These are phyloP conservation scores for Phytophthora capsici DNA, from an alignment of 352 stramenopile genomes.

Conservation along the genomic window DNA sequence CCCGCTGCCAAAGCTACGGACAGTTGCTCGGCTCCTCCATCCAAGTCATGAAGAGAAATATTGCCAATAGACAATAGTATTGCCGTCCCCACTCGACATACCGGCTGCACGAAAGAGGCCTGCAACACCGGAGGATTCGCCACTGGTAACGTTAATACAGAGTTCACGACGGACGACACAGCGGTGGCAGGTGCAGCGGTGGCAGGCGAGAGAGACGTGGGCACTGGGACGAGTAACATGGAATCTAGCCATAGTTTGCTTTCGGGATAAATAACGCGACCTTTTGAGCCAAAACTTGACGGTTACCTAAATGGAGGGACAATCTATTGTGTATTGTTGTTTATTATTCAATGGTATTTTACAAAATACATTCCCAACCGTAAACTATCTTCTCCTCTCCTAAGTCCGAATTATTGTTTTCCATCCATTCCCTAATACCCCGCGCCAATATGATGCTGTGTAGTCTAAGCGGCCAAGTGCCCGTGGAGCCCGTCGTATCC, in stretches of 20 bases:
- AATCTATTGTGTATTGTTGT: too few relatives aligned
- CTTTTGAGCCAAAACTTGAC: too few relatives aligned
- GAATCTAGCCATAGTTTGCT: too few relatives aligned
- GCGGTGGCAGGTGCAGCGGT: too few relatives aligned
- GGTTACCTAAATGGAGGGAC: too few relatives aligned
- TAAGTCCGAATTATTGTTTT: not conserved
- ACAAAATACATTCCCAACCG: too few relatives aligned
- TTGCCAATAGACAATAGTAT: constrained; percentile 14
- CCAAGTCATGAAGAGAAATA: constrained; percentile 27
- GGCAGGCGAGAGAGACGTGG: too few relatives aligned
- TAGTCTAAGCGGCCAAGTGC: constrained; percentile 84
- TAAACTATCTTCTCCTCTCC: too few relatives aligned
- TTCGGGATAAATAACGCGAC: too few relatives aligned
- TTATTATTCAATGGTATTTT: too few relatives aligned
- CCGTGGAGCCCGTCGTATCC: constrained; percentile 81
- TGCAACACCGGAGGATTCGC: constrained; percentile 18
- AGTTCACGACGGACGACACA: not conserved
- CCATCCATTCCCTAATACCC: constrained; percentile 16
- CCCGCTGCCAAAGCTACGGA: constrained; percentile 8
- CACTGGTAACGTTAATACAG: constrained; percentile 23
- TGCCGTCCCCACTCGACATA: constrained; percentile 3
- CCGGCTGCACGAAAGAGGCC: not conserved
- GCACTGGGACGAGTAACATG: too few relatives aligned
- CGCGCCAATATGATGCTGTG: constrained; percentile 65
- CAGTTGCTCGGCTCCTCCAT: constrained; percentile 28